Conservation (phyloP, 2,329 filamentous ascomycete species). For the Decorospora gaudefroyi region DNA sequence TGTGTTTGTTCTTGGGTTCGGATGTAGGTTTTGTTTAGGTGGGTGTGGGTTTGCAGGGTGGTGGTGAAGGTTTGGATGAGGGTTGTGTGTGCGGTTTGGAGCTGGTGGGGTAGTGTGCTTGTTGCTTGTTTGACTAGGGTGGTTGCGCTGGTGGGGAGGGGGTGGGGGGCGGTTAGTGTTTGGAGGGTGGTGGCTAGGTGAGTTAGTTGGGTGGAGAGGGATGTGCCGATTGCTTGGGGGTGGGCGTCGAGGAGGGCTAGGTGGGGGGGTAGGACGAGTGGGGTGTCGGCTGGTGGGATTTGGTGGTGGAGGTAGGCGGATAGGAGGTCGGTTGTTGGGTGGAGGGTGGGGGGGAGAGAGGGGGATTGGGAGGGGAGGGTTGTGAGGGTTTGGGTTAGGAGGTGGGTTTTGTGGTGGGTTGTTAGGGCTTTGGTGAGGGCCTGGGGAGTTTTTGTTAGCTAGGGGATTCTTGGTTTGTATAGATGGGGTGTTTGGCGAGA, state of each 20-base stretch:
- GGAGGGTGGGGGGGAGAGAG: conserved; percentile 50
- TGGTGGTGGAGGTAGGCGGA: conserved; percentile 48
- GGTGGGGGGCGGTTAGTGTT: conserved; percentile 20
- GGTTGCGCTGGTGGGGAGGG: conserved; percentile 17
- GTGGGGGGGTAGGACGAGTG: conserved; percentile 49
- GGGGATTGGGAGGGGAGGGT: conserved; percentile 42
- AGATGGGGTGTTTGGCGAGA: no score
- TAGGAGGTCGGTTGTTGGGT: conserved; percentile 50
- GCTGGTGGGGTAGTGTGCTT: conserved; percentile 22
- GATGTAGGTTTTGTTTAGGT: conserved; percentile 48
- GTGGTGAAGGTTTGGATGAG: conserved; percentile 42
- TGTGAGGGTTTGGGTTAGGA: conserved; percentile 45
- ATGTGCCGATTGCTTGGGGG: conserved; percentile 40
- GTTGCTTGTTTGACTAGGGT: conserved; percentile 19
- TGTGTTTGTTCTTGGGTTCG: conserved; percentile 54
- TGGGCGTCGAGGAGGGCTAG: conserved; percentile 49
- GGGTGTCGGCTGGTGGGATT: conserved; percentile 44
- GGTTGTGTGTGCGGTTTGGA: conserved; percentile 36
- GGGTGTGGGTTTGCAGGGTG: conserved; percentile 46
- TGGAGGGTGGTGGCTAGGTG: conserved; percentile 37
- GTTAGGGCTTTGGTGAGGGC: conserved; percentile 46
- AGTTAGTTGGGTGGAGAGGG: conserved; percentile 43
- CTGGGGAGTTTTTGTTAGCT: conserved; percentile 34
- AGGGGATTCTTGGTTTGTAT: no score
- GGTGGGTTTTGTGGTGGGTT: conserved; percentile 36